Percentiles rank a stretch among this genome's conserved stretches.
phyloP scores from a whole-genome alignment of 2,329 filamentous ascomycete species.

The Ophiostoma ips region DNA sequence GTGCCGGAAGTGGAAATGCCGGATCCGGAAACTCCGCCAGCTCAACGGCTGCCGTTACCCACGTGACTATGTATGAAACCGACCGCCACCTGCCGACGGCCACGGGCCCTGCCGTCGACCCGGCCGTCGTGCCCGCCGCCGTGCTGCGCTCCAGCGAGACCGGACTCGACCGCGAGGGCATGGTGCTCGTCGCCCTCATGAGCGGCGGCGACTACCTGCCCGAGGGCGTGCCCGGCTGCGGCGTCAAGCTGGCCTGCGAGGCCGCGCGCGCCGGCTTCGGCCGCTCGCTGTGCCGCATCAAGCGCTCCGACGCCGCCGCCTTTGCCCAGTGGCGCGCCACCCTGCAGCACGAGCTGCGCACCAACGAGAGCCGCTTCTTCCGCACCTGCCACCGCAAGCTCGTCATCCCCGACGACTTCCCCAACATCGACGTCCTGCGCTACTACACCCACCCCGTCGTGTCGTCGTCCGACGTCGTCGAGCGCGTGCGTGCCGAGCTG shows the following conservation, averaged over 20 bases:
- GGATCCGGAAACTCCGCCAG: constrained; percentile 38
- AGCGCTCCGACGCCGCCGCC: constrained; percentile 41
- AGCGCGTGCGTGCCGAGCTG: constrained; percentile 37
- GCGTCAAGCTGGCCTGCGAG: constrained; percentile 77
- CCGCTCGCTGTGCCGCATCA: constrained; percentile 53
- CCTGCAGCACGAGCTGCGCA: constrained; percentile 61
- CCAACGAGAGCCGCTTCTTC: constrained; percentile 76
- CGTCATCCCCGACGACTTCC: constrained; percentile 67
- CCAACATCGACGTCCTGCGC: constrained; percentile 60
- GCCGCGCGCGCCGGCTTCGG: constrained; percentile 84
- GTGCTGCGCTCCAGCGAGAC: constrained; percentile 21
- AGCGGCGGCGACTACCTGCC: constrained; percentile 91
- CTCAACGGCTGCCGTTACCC: constrained; percentile 69
- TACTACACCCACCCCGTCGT: constrained; percentile 85
- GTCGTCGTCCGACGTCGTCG: constrained; percentile 45
- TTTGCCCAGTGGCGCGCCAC: constrained; percentile 57
- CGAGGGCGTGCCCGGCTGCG: constrained; percentile 75
- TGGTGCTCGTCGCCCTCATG: constrained; percentile 89
- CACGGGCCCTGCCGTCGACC: not conserved
- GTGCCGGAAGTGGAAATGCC: no score
- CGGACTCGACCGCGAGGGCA: constrained; percentile 68
- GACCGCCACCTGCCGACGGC: constrained; percentile 1
- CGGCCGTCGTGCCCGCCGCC: not conserved
- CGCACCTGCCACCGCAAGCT: constrained; percentile 59
- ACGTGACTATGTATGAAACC: constrained; percentile 66